A percentile compares a stretch with the other conserved stretches of the same genome.
These are phyloP conservation scores for Sporothrix inflata DNA, from an alignment of 2,329 filamentous ascomycete species.

Conservation along the genomic window DNA sequence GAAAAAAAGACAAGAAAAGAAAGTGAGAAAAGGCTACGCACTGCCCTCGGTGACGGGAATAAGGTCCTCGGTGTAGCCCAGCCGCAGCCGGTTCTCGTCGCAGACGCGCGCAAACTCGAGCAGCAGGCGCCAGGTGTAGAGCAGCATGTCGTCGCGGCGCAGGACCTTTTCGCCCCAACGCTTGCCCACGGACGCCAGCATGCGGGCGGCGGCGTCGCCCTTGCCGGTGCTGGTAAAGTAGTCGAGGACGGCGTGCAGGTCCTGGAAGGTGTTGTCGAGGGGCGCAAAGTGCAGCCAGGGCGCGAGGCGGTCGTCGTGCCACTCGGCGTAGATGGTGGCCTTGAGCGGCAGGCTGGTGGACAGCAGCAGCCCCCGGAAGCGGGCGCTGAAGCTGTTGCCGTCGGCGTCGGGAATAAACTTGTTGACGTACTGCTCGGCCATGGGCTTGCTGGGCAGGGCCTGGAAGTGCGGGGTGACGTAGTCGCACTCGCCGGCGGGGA, in stretches of 20 bases:
- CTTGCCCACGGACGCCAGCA: conserved; percentile 62
- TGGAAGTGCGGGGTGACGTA: conserved; percentile 46
- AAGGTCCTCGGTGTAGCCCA: conserved; percentile 52
- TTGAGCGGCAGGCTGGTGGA: conserved; percentile 70
- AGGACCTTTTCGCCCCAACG: conserved; percentile 65
- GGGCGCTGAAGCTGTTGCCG: conserved; percentile 66
- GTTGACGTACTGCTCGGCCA: conserved; percentile 55
- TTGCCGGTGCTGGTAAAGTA: conserved; percentile 58
- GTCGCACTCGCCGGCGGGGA: conserved; percentile 42
- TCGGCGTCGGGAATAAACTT: conserved; percentile 74
- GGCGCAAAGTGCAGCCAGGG: conserved; percentile 76
- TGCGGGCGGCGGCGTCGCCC: conserved; percentile 59
- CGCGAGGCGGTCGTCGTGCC: conserved; percentile 71
- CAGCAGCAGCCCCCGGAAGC: conserved; percentile 65
- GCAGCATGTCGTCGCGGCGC: conserved; percentile 65
- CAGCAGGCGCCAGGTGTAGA: conserved; percentile 66
- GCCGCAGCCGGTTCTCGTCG: conserved; percentile 48
- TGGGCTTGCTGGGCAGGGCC: conserved; percentile 42
- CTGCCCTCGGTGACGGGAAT: background rate
- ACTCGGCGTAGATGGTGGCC: conserved; percentile 72
- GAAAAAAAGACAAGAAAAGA: background rate
- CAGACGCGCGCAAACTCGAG: conserved; percentile 60
- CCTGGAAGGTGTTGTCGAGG: conserved; percentile 68
- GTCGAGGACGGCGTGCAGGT: conserved; percentile 66
- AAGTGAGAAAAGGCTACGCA: background rate